Evolutionary conservation across 139 green algal genomes (phyloP).

Genomic region (Chlorella sp.): DNA sequence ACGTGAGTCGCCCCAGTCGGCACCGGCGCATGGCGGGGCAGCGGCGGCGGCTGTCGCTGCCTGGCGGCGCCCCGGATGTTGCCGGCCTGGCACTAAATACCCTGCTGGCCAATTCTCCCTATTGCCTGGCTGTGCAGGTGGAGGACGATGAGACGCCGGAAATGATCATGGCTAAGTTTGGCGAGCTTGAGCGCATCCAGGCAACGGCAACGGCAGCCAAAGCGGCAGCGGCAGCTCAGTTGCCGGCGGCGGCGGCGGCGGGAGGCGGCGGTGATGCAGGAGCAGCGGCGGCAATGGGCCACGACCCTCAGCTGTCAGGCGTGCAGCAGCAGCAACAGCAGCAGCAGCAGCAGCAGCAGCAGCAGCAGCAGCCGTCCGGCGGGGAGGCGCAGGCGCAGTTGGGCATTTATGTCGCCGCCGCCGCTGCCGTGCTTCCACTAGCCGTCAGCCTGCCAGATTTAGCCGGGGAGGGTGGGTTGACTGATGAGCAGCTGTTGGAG

Average conservation of each 20-base stretch:
- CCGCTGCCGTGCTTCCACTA: too few species aligned
- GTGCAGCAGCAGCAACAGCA: not conserved
- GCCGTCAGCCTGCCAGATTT: not conserved
- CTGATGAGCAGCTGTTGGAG: slow-evolving; percentile 75
- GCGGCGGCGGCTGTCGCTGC: not conserved
- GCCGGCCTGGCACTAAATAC: not conserved
- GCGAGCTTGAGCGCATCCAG: slow-evolving; percentile 83
- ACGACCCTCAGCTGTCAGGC: not conserved
- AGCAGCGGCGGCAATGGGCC: not conserved
- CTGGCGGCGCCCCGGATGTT: not conserved
- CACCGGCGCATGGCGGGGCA: not conserved
- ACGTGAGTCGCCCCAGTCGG: slow-evolving; percentile 54
- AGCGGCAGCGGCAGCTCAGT: slow-evolving; percentile 23
- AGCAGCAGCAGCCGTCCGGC: not conserved
- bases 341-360: slow-evolving; percentile 7
- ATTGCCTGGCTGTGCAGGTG: slow-evolving; percentile 38
- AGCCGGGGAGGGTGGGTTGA: slow-evolving; percentile 41
- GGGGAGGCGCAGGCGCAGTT: not conserved
- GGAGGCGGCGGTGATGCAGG: not conserved
- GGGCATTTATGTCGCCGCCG: not conserved
- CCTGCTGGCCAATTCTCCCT: too few species aligned
- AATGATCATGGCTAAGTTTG: slow-evolving; percentile 97
- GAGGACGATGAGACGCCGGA: slow-evolving; percentile 96
- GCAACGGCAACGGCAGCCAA: slow-evolving; percentile 1
- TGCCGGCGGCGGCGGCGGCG: not conserved